Percentiles rank a stretch among this genome's conserved stretches.
Evolutionary conservation across 2,329 filamentous ascomycete genomes (phyloP).

Genomic region (Fusarium poae): DNA sequence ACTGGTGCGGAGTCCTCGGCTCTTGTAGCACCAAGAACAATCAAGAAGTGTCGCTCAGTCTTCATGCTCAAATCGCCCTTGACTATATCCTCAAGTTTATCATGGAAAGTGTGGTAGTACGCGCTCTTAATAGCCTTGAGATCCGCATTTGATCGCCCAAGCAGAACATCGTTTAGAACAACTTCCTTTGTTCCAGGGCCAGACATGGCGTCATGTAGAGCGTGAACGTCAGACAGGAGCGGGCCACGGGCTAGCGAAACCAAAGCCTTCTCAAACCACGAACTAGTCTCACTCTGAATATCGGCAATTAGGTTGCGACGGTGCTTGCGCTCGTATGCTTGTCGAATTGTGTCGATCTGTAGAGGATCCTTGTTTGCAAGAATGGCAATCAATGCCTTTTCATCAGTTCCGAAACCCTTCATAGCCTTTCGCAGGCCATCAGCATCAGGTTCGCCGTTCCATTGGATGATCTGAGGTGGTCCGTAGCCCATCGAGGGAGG

Average conservation of each 20-base stretch:
- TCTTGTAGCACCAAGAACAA: conserved; percentile 80
- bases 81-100: conserved; percentile 78
- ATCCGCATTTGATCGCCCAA: conserved; percentile 88
- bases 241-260: conserved; percentile 83
- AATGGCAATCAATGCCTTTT: conserved; percentile 78
- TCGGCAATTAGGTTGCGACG: conserved; percentile 79
- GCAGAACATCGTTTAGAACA: conserved; percentile 86
- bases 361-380: conserved; percentile 81
- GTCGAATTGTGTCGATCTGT: conserved; percentile 77
- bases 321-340: conserved; percentile 74
- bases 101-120: conserved; percentile 77
- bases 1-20: conserved; percentile 83
- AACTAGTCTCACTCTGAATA: conserved; percentile 80
- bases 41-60: conserved; percentile 86
- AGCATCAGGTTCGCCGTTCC: conserved; percentile 77
- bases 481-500: conserved; percentile 81
- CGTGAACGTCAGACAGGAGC: conserved; percentile 79
- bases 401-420: conserved; percentile 94
- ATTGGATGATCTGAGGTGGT: conserved; percentile 75
- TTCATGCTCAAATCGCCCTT: conserved; percentile 85
- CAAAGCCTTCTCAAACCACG: conserved; percentile 80
- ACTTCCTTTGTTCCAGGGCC: conserved; percentile 89
- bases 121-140: conserved; percentile 85
- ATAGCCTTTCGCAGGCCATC: conserved; percentile 82
- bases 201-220: conserved; percentile 77